A percentile compares a stretch with the other conserved stretches of the same genome.
Conservation (phyloP, 2,329 filamentous ascomycete species). For the Alternaria brassicae region DNA sequence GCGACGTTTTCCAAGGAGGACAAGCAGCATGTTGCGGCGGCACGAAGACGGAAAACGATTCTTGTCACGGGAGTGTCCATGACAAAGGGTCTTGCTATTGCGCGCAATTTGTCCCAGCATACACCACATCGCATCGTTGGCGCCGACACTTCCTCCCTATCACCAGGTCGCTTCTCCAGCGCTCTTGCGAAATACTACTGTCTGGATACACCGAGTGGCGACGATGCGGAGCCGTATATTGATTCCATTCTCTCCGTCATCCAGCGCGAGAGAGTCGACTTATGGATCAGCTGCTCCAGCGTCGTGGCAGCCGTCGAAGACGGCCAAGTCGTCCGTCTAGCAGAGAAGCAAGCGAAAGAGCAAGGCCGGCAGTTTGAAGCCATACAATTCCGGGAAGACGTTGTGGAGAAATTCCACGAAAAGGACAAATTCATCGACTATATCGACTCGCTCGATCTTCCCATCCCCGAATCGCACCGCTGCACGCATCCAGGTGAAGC, state of each 20-base stretch:
- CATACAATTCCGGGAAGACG: conserved; percentile 67
- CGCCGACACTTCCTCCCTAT: conserved; percentile 63
- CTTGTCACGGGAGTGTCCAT: conserved; percentile 77
- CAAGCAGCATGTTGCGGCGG: conserved; percentile 27
- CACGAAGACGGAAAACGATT: conserved; percentile 58
- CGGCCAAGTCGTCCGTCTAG: conserved; percentile 62
- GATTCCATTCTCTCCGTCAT: conserved; percentile 66
- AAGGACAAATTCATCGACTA: conserved; percentile 71
- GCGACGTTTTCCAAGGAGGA: conserved; percentile 25
- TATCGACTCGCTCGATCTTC: conserved; percentile 55
- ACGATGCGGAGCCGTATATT: conserved; percentile 60
- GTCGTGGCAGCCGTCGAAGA: conserved; percentile 71
- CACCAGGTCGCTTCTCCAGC: conserved; percentile 62
- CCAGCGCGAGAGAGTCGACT: conserved; percentile 65
- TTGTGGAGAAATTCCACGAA: conserved; percentile 66
- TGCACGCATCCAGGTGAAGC: conserved; percentile 63
- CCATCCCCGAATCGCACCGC: conserved; percentile 53
- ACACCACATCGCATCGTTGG: conserved; percentile 74
- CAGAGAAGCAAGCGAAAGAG: conserved; percentile 58
- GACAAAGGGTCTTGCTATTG: conserved; percentile 72
- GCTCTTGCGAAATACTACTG: conserved; percentile 64
- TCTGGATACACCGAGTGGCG: conserved; percentile 48
- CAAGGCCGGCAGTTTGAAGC: conserved; percentile 64
- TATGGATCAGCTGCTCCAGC: conserved; percentile 79
- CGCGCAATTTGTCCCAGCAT: conserved; percentile 67